phyloP scores from a whole-genome alignment of 768 basidiomycete species.

The Termitomyces sp. region DNA sequence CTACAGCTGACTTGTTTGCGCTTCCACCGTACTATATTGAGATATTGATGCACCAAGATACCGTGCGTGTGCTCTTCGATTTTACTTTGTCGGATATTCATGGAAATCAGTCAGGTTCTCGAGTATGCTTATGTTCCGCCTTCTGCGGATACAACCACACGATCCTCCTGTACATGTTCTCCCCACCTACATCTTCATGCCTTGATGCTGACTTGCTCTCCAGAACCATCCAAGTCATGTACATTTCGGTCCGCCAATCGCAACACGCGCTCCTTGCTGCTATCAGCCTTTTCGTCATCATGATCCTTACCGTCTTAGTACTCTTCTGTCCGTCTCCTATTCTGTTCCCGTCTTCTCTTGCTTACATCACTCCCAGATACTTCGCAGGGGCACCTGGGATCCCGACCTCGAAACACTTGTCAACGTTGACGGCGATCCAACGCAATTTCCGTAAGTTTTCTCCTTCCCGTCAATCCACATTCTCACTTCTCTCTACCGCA shows the following conservation, averaged over 20 bases:
- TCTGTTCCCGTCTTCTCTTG: neutral
- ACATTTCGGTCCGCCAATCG: slow-evolving; percentile 77
- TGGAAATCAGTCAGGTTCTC: slow-evolving; percentile 70
- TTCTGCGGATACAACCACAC: slow-evolving; percentile 80
- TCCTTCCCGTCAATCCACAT: neutral
- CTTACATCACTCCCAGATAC: slow-evolving; percentile 40
- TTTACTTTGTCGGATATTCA: neutral
- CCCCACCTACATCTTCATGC: neutral
- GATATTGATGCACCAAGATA: slow-evolving; percentile 77
- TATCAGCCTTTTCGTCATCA: slow-evolving; percentile 82
- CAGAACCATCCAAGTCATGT: slow-evolving; percentile 92
- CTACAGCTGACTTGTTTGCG: slow-evolving; percentile 67
- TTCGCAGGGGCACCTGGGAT: slow-evolving; percentile 92
- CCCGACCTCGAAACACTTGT: slow-evolving; percentile 72
- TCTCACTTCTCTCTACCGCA: neutral
- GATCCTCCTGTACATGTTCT: slow-evolving; percentile 61
- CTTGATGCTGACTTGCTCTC: neutral
- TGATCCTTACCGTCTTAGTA: slow-evolving; percentile 85
- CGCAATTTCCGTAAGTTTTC: slow-evolving; percentile 61
- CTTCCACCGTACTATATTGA: slow-evolving; percentile 90
- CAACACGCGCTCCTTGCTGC: slow-evolving; percentile 86
- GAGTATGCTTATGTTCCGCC: slow-evolving; percentile 83
- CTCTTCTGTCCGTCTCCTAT: slow-evolving; percentile 52
- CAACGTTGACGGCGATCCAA: slow-evolving; percentile 79
- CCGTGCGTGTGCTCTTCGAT: slow-evolving; percentile 40